Percentiles rank a stretch among this genome's conserved stretches.
These are phyloP conservation scores for Hirschioporus abietinus DNA, from an alignment of 768 basidiomycete genomes.

Conservation along the genomic window DNA sequence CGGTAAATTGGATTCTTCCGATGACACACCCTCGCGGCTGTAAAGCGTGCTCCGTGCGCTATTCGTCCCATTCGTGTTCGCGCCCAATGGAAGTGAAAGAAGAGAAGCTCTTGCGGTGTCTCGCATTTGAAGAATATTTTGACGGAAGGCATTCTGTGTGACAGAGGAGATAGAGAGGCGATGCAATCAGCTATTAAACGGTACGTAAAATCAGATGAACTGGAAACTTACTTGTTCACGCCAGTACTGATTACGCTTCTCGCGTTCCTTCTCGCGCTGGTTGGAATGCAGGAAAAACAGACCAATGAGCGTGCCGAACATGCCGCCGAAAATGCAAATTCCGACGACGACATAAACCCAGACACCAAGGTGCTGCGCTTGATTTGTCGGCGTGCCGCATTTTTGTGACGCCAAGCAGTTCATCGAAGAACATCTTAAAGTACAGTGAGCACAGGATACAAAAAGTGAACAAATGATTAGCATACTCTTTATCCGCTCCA, in stretches of 20 bases:
- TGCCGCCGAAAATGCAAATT: constrained; percentile 67
- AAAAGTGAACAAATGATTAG: constrained; percentile 3
- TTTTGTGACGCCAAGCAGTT: constrained; percentile 59
- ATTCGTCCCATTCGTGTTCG: constrained; percentile 27
- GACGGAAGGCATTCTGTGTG: constrained; percentile 66
- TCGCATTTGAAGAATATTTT: constrained; percentile 75
- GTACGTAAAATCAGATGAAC: background rate
- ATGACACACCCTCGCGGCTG: constrained; percentile 36
- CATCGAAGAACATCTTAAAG: constrained; percentile 61
- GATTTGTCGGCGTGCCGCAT: constrained; percentile 59
- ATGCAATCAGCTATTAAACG: background rate
- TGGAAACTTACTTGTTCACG: constrained; percentile 66
- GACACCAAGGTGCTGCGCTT: constrained; percentile 53
- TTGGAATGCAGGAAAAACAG: constrained; percentile 69
- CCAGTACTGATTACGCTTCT: constrained; percentile 86
- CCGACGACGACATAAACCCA: constrained; percentile 74
- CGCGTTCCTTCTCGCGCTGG: constrained; percentile 69
- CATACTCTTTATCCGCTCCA: constrained; percentile 53
- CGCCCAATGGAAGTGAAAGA: constrained; percentile 40
- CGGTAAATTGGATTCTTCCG: constrained; percentile 52
- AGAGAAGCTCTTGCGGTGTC: constrained; percentile 67
- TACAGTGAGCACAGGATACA: constrained; percentile 10
- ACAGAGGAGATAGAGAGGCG: constrained; percentile 7
- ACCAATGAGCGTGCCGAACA: constrained; percentile 62
- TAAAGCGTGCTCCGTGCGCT: constrained; percentile 47